A percentile compares a stretch with the other conserved stretches of the same genome.
Evolutionary conservation across 2,329 filamentous ascomycete genomes (phyloP).

Genomic region (Xylariales sp.): DNA sequence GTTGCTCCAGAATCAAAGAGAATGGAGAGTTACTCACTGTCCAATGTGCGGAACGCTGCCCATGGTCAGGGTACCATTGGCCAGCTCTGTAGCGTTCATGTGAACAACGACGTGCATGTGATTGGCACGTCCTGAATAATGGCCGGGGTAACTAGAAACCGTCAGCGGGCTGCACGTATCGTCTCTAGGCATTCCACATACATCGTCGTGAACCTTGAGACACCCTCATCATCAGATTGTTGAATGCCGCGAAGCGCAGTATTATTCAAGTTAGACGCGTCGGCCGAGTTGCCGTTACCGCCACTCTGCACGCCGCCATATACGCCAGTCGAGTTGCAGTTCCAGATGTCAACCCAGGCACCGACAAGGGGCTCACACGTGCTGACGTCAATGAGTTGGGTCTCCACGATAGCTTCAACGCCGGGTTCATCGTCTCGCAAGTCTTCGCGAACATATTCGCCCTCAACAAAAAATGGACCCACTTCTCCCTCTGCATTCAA

Average conservation of each 20-base stretch:
- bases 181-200: too few species aligned
- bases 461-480: constrained; percentile 51
- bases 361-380: constrained; percentile 47
- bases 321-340: constrained; percentile 39
- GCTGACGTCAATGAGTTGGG: constrained; percentile 49
- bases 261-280: constrained; percentile 33
- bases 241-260: constrained; percentile 39
- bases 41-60: constrained; percentile 52
- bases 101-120: constrained; percentile 48
- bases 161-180: too few species aligned
- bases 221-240: constrained; percentile 34
- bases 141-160: constrained; percentile 40
- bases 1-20: too few species aligned
- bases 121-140: constrained; percentile 38
- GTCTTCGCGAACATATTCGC: constrained; percentile 45
- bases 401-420: constrained; percentile 43
- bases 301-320: constrained; percentile 41
- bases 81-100: constrained; percentile 27
- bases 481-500: constrained; percentile 49
- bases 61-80: constrained; percentile 40
- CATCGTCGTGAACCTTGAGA: constrained; percentile 37
- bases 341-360: constrained; percentile 49
- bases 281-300: constrained; percentile 35
- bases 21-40: too few species aligned
- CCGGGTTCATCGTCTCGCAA: constrained; percentile 43